phyloP scores from a whole-genome alignment of 2,329 filamentous ascomycete genomes.

The Aschersonia sp. region DNA sequence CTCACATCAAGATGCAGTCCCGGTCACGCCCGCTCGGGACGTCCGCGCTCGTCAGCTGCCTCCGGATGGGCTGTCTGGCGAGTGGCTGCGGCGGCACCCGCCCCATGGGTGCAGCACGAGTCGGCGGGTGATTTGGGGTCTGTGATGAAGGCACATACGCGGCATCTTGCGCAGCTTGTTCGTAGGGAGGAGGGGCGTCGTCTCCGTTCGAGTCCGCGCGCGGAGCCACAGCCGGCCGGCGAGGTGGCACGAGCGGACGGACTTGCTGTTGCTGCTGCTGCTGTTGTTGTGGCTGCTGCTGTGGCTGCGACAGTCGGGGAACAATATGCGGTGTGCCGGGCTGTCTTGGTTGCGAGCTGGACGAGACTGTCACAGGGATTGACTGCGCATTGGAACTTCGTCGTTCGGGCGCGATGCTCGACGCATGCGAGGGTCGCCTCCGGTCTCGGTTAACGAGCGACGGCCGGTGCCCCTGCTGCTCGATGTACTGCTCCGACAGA shows the following conservation, averaged over 20 bases:
- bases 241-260: slow-evolving; percentile 24
- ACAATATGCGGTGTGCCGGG: not conserved
- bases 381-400: slow-evolving; percentile 10
- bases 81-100: not conserved
- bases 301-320: not conserved
- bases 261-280: slow-evolving; percentile 19
- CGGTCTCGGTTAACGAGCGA: slow-evolving; percentile 9
- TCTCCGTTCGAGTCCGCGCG: slow-evolving; percentile 25
- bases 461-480: slow-evolving; percentile 38
- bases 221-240: slow-evolving; percentile 20
- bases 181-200: slow-evolving; percentile 42
- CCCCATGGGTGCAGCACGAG: slow-evolving; percentile 10
- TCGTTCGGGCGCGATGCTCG: slow-evolving; percentile 6
- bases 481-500: slow-evolving; percentile 56
- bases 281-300: not conserved
- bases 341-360: not conserved
- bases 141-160: slow-evolving; percentile 37
- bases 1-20: slow-evolving; percentile 33
- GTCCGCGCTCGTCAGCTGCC: slow-evolving; percentile 4
- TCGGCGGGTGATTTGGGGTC: slow-evolving; percentile 32
- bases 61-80: slow-evolving; percentile 4
- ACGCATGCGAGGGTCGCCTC: slow-evolving; percentile 3
- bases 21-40: slow-evolving; percentile 10
- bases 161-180: slow-evolving; percentile 36
- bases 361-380: not conserved